Conservation (phyloP, 2,329 filamentous ascomycete genomes). For the Rosellinia necatrix region DNA sequence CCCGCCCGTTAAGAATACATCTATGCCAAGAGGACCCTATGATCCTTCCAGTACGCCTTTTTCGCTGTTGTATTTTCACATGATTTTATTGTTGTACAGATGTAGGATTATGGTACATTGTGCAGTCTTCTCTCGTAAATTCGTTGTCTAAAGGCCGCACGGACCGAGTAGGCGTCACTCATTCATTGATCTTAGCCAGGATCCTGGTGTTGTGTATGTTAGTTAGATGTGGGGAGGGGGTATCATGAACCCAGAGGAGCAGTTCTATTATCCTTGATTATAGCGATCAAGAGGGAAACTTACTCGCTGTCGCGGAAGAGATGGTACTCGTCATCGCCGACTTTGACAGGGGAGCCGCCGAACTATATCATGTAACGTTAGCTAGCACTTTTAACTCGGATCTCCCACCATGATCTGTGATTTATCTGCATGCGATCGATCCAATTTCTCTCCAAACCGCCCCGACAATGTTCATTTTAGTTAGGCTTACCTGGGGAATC, state of each 20-base stretch:
- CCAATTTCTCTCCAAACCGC: background rate
- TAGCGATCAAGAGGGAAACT: conserved; percentile 48
- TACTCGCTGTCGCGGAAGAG: conserved; percentile 99
- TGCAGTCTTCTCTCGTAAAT: conserved; percentile 37
- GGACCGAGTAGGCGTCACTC: conserved; percentile 48
- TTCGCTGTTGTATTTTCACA: conserved; percentile 13
- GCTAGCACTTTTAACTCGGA: conserved; percentile 9
- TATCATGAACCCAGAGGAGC: background rate
- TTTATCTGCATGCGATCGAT: too few species aligned
- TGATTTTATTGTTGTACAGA: conserved; percentile 27
- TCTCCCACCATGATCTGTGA: background rate
- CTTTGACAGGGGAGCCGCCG: conserved; percentile 93
- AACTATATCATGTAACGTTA: conserved; percentile 59
- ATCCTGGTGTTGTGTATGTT: conserved; percentile 62
- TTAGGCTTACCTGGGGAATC: conserved; percentile 78
- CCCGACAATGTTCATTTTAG: background rate
- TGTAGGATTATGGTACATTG: conserved; percentile 28
- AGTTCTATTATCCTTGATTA: background rate
- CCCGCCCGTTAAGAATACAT: conserved; percentile 16
- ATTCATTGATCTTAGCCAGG: conserved; percentile 99
- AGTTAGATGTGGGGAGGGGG: conserved; percentile 15
- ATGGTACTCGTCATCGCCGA: conserved; percentile 94
- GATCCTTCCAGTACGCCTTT: background rate
- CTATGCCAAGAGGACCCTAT: conserved; percentile 12
- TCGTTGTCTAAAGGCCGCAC: conserved; percentile 31